A percentile compares a stretch with the other conserved stretches of the same genome.
phyloP scores from a whole-genome alignment of 306 rosid species.

The Medicago truncatula region DNA sequence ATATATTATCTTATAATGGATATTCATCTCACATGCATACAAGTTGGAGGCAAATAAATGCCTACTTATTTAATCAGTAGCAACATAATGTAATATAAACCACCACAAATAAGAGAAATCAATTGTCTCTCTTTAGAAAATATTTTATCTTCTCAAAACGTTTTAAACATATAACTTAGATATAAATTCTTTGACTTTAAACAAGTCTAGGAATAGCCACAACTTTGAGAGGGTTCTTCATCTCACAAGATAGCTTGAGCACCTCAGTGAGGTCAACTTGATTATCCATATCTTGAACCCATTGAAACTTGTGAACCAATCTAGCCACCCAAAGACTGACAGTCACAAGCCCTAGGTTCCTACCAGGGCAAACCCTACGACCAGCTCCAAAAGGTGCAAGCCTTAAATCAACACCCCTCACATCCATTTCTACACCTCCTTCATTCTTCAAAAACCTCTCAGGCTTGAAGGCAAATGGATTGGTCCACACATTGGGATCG shows the following conservation, averaged over 20 bases:
- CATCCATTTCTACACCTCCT: conserved; percentile 55
- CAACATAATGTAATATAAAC: neutral
- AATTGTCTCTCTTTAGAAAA: neutral
- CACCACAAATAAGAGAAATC: neutral
- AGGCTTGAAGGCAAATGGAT: conserved; percentile 49
- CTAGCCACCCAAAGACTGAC: conserved; percentile 64
- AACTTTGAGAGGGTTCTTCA: conserved; percentile 57
- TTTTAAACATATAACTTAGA: neutral
- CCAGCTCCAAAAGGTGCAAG: conserved; percentile 69
- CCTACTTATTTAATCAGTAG: neutral
- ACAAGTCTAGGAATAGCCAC: conserved; percentile 44
- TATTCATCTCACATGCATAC: neutral
- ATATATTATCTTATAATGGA: neutral
- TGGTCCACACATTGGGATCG: conserved; percentile 49
- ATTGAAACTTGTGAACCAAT: conserved; percentile 47
- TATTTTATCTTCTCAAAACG: neutral
- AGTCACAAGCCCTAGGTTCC: conserved; percentile 50
- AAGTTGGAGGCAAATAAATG: neutral
- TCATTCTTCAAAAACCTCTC: conserved; percentile 53
- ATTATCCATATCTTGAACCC: conserved; percentile 47
- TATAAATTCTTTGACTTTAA: neutral
- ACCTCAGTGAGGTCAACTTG: conserved; percentile 56
- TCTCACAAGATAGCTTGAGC: conserved; percentile 58
- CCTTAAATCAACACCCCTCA: conserved; percentile 56
- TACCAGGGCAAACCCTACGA: conserved; percentile 65